phyloP scores from a whole-genome alignment of 2,329 filamentous ascomycete genomes.

The Beauveria brongniartii region DNA sequence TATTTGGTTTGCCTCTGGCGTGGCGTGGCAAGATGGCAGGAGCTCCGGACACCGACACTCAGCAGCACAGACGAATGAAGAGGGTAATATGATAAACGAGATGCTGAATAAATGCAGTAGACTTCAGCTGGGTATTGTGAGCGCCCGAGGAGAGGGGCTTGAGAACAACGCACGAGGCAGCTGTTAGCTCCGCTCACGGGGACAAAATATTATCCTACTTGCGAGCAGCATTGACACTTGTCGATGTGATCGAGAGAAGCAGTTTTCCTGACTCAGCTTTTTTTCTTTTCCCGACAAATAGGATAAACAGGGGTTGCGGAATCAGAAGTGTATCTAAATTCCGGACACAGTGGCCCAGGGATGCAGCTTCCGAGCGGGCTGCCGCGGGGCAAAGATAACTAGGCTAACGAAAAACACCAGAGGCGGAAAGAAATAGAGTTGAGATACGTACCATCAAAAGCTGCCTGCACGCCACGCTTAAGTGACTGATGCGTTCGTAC shows the following conservation, averaged over 20 bases:
- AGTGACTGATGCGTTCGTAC: slow-evolving; percentile 32
- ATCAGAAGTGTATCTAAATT: neutral
- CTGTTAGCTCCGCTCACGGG: neutral
- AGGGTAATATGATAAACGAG: no score
- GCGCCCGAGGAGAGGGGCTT: neutral
- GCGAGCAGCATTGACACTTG: neutral
- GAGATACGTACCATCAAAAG: slow-evolving; percentile 48
- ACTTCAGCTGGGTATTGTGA: neutral
- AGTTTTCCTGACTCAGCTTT: neutral
- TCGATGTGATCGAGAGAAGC: neutral
- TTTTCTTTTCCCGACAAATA: neutral
- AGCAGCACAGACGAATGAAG: neutral
- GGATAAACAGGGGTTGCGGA: neutral
- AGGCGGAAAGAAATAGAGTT: neutral
- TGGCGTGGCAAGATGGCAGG: neutral
- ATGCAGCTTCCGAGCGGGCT: neutral
- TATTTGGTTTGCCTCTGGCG: neutral
- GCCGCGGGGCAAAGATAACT: slow-evolving; percentile 8
- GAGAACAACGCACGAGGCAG: neutral
- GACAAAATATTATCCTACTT: neutral
- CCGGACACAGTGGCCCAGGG: neutral
- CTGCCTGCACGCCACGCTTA: slow-evolving; percentile 52
- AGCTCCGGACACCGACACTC: neutral
- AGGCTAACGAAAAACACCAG: slow-evolving; percentile 3
- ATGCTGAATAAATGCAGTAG: neutral